phyloP scores from a whole-genome alignment of 768 basidiomycete genomes.

The Amanita brunnescens region DNA sequence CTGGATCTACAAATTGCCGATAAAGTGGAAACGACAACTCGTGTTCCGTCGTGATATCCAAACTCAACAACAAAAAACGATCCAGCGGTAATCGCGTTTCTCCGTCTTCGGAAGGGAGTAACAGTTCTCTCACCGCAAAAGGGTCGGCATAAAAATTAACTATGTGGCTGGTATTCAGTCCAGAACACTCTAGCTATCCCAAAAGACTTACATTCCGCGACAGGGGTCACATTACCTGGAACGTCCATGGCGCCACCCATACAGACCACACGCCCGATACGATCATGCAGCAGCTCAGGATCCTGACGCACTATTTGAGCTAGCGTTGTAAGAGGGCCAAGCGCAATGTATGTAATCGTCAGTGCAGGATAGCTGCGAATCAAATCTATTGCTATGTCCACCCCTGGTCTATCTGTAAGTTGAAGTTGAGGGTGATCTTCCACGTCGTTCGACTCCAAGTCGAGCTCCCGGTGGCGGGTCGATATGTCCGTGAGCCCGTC shows the following conservation, averaged over 20 bases:
- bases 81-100: conserved; percentile 46
- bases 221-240: conserved; percentile 77
- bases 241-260: conserved; percentile 96
- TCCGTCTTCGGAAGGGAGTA: conserved; percentile 32
- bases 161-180: conserved; percentile 18
- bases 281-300: conserved; percentile 39
- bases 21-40: conserved; percentile 68
- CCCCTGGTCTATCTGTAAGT: conserved; percentile 35
- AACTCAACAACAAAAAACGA: conserved; percentile 60
- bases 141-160: conserved; percentile 89
- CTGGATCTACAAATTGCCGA: conserved; percentile 46
- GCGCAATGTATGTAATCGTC: conserved; percentile 60
- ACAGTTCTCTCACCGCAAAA: conserved; percentile 65
- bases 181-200: not conserved
- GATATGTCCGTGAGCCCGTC: conserved; percentile 62
- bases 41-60: conserved; percentile 80
- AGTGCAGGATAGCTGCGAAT: conserved; percentile 40
- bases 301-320: conserved; percentile 55
- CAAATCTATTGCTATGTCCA: conserved; percentile 47
- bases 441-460: conserved; percentile 19
- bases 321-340: conserved; percentile 78
- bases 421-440: conserved; percentile 35
- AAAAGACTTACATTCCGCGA: conserved; percentile 66
- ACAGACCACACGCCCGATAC: conserved; percentile 67
- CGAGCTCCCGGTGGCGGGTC: conserved; percentile 57